These are phyloP conservation scores for Sclerotinia nivalis DNA, from an alignment of 2,329 filamentous ascomycete genomes.

Conservation along the genomic window DNA sequence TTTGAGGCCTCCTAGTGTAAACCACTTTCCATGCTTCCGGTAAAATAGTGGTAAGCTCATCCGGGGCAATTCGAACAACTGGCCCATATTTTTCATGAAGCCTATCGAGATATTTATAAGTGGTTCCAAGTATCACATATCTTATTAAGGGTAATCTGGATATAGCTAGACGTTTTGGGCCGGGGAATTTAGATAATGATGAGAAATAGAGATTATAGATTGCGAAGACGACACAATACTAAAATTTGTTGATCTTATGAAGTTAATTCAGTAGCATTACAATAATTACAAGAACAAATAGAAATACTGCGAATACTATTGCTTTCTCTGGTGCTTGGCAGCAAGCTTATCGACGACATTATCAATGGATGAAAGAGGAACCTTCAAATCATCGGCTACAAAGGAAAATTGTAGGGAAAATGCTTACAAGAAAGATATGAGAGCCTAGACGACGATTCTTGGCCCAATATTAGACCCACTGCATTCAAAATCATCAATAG, in stretches of 20 bases:
- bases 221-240: slow-evolving; percentile 5
- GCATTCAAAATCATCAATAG: not conserved
- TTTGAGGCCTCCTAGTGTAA: not conserved
- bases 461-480: not conserved
- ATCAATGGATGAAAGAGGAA: not conserved
- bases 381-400: not conserved
- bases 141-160: slow-evolving; percentile 20
- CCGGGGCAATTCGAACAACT: slow-evolving; percentile 38
- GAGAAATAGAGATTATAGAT: slow-evolving; percentile 34
- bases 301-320: not conserved
- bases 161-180: slow-evolving; percentile 34
- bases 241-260: not conserved
- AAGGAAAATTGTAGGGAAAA: not conserved
- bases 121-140: slow-evolving; percentile 18
- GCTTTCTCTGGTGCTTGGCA: not conserved
- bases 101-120: slow-evolving; percentile 18
- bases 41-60: slow-evolving; percentile 37
- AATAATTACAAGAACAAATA: not conserved
- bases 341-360: not conserved
- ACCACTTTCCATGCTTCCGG: slow-evolving; percentile 13
- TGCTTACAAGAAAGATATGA: not conserved
- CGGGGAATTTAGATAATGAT: slow-evolving; percentile 40
- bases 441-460: not conserved
- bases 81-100: slow-evolving; percentile 38
- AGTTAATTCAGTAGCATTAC: not conserved